phyloP scores from a whole-genome alignment of 331 rosid genomes.

The Quercus lobata region DNA sequence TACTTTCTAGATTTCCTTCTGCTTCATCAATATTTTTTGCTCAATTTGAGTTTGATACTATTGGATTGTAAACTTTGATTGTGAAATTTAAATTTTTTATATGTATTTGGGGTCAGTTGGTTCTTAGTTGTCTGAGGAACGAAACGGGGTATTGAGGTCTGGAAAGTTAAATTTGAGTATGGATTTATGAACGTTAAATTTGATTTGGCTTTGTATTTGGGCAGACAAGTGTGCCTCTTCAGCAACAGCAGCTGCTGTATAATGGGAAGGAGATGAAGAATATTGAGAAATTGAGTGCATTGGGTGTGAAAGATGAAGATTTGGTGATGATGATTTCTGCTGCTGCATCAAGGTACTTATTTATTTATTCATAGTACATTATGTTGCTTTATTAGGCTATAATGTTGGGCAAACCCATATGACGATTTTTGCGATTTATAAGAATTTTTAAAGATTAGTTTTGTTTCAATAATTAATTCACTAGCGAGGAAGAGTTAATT shows the following conservation, averaged over 20 bases:
- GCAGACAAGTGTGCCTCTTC: conserved; percentile 82
- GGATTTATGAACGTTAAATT: conserved; percentile 24
- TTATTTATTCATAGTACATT: conserved; percentile 6
- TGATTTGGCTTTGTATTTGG: conserved; percentile 18
- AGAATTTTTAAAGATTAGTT: background rate
- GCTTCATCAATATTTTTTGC: background rate
- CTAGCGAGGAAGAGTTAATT: too few relatives aligned
- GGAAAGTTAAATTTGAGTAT: background rate
- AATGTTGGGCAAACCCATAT: background rate
- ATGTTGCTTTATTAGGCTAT: background rate
- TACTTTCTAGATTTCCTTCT: background rate
- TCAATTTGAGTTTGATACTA: background rate
- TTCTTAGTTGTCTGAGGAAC: background rate
- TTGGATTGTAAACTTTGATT: background rate
- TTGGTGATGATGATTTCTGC: conserved; percentile 70
- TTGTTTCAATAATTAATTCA: background rate
- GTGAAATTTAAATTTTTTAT: background rate
- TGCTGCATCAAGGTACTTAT: conserved; percentile 49
- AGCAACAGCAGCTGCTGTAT: conserved; percentile 79
- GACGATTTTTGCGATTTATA: background rate
- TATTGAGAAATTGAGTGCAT: conserved; percentile 63
- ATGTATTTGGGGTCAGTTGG: background rate
- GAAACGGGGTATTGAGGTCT: background rate
- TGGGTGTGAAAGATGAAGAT: conserved; percentile 91
- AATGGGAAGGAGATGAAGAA: conserved; percentile 77